Conservation (phyloP, 2,329 filamentous ascomycete genomes). For the Aspergillus novofumigatus region DNA sequence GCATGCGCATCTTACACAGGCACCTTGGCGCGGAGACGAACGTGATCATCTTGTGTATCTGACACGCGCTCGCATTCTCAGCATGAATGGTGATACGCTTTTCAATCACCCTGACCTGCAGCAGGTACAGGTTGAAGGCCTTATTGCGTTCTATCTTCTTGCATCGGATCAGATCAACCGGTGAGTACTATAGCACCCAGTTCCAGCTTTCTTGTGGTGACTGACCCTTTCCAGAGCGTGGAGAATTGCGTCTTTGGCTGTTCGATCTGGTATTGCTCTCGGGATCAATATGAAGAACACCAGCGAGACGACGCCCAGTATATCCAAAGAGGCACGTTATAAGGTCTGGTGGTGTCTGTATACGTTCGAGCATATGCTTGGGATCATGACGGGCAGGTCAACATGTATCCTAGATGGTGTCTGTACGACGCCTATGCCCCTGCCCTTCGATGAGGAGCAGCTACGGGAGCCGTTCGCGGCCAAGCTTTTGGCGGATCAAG, state of each 20-base stretch:
- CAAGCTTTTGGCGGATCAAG: constrained; percentile 29
- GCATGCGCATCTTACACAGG: constrained; percentile 41
- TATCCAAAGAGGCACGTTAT: constrained; percentile 44
- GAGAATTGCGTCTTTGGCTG: constrained; percentile 39
- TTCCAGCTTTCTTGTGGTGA: neutral
- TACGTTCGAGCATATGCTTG: constrained; percentile 41
- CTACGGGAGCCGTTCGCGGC: constrained; percentile 30
- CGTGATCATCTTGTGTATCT: constrained; percentile 44
- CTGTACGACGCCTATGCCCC: constrained; percentile 41
- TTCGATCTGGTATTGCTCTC: constrained; percentile 41
- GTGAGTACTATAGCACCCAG: constrained; percentile 20
- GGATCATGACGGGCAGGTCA: constrained; percentile 44
- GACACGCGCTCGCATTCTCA: constrained; percentile 40
- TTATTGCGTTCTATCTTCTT: constrained; percentile 43
- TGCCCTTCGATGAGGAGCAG: constrained; percentile 39
- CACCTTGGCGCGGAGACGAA: constrained; percentile 39
- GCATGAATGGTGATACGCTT: constrained; percentile 40
- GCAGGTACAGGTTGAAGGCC: constrained; percentile 42
- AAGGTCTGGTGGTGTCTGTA: constrained; percentile 46
- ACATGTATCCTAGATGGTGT: constrained; percentile 41
- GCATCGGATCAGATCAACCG: constrained; percentile 43
- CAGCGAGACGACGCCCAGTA: constrained; percentile 32
- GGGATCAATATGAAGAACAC: constrained; percentile 44
- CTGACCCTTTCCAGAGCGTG: constrained; percentile 32
- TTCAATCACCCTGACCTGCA: constrained; percentile 44